Percentiles rank a stretch among this genome's conserved stretches.
Conservation (phyloP, 441 rosid species). For the Populus hybrid region DNA sequence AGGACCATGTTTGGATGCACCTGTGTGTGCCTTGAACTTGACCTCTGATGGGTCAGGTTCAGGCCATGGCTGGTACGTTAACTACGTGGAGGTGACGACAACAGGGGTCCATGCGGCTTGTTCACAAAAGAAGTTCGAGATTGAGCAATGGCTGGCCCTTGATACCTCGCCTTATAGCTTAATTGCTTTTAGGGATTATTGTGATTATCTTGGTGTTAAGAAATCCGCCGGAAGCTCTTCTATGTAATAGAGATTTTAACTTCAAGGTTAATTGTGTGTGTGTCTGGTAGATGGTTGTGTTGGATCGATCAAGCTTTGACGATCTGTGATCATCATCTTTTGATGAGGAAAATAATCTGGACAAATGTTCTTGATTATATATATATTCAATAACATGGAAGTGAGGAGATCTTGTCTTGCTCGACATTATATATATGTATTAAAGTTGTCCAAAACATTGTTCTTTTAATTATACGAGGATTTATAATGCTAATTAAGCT, state of each 20-base stretch:
- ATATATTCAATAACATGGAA: background rate
- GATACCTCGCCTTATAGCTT: constrained; percentile 62
- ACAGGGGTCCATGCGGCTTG: constrained; percentile 56
- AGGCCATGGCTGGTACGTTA: constrained; percentile 74
- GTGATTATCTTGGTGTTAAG: constrained; percentile 7
- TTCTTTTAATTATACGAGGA: background rate
- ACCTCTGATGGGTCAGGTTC: constrained; percentile 68
- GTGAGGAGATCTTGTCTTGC: background rate
- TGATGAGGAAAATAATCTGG: background rate
- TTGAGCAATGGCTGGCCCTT: constrained; percentile 81
- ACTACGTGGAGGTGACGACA: constrained; percentile 66
- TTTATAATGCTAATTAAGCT: background rate
- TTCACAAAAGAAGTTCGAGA: constrained; percentile 42
- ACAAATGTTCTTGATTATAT: background rate
- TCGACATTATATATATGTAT: background rate
- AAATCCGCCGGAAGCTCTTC: background rate
- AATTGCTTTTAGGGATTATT: constrained; percentile 45
- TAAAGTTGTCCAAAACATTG: no score
- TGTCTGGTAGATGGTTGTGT: background rate
- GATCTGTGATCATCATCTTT: background rate
- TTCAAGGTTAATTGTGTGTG: background rate
- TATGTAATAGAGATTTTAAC: background rate
- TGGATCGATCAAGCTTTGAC: no score
- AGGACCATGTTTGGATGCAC: constrained; percentile 43
- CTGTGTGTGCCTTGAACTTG: constrained; percentile 57